phyloP scores from a whole-genome alignment of 805 yeast species.

The Tetrapisispora fleetii region DNA sequence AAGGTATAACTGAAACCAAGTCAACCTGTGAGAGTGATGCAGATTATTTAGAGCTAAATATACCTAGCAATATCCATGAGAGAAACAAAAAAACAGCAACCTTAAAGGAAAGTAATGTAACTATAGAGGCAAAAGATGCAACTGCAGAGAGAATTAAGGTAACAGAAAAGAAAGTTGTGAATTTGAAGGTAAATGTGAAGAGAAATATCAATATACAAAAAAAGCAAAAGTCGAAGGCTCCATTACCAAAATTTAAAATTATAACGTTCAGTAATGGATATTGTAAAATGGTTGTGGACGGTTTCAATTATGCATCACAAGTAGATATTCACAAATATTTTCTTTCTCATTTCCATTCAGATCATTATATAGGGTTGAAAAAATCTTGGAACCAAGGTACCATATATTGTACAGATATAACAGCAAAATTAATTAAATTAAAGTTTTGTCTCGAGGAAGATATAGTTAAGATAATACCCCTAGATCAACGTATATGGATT shows the following conservation, averaged over 20 bases:
- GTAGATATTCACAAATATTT: constrained; percentile 43
- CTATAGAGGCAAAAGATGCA: too few species aligned
- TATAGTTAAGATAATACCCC: constrained; percentile 36
- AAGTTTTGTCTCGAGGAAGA: constrained; percentile 39
- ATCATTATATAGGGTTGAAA: constrained; percentile 82
- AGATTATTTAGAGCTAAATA: too few species aligned
- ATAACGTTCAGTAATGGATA: constrained; percentile 32
- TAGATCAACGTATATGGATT: constrained; percentile 33
- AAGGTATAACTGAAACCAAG: too few species aligned
- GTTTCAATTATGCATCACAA: constrained; percentile 39
- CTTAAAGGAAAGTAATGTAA: too few species aligned
- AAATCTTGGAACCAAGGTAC: constrained; percentile 67
- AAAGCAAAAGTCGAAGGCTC: constrained; percentile 12
- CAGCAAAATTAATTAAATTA: constrained; percentile 45
- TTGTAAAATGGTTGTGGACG: constrained; percentile 50
- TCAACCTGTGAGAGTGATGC: too few species aligned
- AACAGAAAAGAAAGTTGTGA: neutral
- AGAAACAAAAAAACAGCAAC: too few species aligned
- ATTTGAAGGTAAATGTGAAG: neutral
- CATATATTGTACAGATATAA: constrained; percentile 64
- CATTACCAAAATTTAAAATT: constrained; percentile 47
- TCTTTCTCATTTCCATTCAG: constrained; percentile 82
- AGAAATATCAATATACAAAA: constrained; percentile 4
- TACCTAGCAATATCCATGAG: too few species aligned
- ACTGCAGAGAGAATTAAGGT: neutral